A percentile compares a stretch with the other conserved stretches of the same genome.
These are phyloP conservation scores for Ajuga reptans DNA, from an alignment of 305 asterid species.

Conservation along the genomic window DNA sequence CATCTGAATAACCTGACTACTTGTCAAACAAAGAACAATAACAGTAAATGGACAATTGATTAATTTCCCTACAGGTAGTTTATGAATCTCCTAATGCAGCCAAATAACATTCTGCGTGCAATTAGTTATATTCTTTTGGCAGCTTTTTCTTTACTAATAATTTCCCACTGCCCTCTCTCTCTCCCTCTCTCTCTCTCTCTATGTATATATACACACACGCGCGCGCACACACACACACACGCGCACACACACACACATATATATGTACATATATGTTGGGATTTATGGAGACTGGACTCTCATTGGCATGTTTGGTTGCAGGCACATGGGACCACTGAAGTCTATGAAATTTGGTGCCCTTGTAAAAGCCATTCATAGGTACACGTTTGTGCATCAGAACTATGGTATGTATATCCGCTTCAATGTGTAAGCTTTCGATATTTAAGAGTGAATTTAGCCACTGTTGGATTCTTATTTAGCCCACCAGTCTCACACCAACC, in stretches of 20 bases:
- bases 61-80: too few relatives aligned
- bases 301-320: constrained; percentile 32
- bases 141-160: not conserved
- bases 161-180: not conserved
- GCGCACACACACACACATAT: too few relatives aligned
- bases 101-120: not conserved
- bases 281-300: not conserved
- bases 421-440: not conserved
- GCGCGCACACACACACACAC: too few relatives aligned
- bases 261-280: not conserved
- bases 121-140: not conserved
- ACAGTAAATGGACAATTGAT: too few relatives aligned
- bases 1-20: too few relatives aligned
- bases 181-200: not conserved
- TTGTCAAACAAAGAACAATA: too few relatives aligned
- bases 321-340: constrained; percentile 86
- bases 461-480: not conserved
- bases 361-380: constrained; percentile 61
- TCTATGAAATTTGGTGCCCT: constrained; percentile 66
- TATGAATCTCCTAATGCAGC: not conserved
- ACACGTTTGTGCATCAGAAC: constrained; percentile 75
- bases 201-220: too few relatives aligned
- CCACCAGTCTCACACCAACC: not conserved
- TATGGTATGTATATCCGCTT: constrained; percentile 50
- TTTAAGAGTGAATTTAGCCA: not conserved